Evolutionary conservation across 2,329 filamentous ascomycete species (phyloP).

Genomic region (Periconia digitata): DNA sequence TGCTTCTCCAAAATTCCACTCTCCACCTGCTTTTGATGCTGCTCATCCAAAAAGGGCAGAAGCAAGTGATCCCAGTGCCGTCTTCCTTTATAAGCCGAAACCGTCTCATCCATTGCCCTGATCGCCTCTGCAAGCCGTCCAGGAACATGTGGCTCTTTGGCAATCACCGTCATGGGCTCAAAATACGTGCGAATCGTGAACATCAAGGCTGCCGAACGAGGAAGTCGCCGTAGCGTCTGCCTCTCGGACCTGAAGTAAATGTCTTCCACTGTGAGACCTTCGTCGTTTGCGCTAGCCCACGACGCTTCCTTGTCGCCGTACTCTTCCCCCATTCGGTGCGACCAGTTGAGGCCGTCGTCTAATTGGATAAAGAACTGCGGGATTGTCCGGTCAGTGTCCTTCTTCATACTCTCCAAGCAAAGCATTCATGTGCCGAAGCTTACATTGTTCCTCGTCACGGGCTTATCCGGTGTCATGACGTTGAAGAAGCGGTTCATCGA

Average conservation of each 20-base stretch:
- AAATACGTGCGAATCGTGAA: slow-evolving; percentile 61
- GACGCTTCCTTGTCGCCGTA: slow-evolving; percentile 5
- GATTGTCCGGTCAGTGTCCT: background rate
- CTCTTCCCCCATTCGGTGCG: slow-evolving; percentile 9
- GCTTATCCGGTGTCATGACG: slow-evolving; percentile 5
- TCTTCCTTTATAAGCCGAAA: slow-evolving; percentile 5
- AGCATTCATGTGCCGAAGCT: background rate
- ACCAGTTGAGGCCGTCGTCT: slow-evolving; percentile 10
- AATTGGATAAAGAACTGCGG: slow-evolving; percentile 8
- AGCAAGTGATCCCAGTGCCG: slow-evolving; percentile 5
- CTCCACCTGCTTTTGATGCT: slow-evolving; percentile 2
- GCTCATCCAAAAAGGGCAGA: slow-evolving; percentile 7
- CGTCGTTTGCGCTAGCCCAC: slow-evolving; percentile 5
- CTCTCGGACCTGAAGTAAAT: slow-evolving; percentile 54
- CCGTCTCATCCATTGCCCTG: slow-evolving; percentile 5
- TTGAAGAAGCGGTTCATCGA: slow-evolving; percentile 10
- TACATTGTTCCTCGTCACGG: slow-evolving; percentile 7
- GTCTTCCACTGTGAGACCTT: slow-evolving; percentile 4
- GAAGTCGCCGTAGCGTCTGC: slow-evolving; percentile 60
- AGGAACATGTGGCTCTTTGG: slow-evolving; percentile 8
- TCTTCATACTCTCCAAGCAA: no score
- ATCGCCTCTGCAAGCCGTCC: slow-evolving; percentile 8
- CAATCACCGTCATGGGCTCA: slow-evolving; percentile 7
- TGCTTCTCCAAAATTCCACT: slow-evolving; percentile 1
- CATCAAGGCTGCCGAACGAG: slow-evolving; percentile 54